A percentile compares a stretch with the other conserved stretches of the same genome.
Conservation (phyloP, 1,139 yeast species). For the Kodamaea arcana region DNA sequence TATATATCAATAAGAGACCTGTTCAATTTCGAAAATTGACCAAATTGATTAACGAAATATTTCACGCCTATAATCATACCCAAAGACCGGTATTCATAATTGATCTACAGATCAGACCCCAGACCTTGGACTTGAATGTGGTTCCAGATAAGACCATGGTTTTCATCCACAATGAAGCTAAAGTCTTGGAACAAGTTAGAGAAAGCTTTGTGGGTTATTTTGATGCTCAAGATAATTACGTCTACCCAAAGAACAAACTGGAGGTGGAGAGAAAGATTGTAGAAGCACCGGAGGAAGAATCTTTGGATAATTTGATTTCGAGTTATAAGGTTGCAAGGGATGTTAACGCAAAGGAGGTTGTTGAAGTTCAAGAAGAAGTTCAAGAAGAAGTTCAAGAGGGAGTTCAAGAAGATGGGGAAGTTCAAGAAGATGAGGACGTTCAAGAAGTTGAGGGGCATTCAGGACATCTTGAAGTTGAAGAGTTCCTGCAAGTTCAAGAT, state of each 20-base stretch:
- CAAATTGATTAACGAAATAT: slow-evolving; percentile 68
- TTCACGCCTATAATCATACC: slow-evolving; percentile 62
- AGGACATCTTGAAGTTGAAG: slow-evolving; percentile 1
- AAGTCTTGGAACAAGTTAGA: slow-evolving; percentile 50
- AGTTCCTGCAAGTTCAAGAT: neutral
- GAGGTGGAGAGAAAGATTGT: neutral
- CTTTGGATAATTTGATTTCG: neutral
- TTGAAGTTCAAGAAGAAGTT: neutral
- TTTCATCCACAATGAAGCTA: slow-evolving; percentile 61
- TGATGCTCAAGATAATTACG: slow-evolving; percentile 41
- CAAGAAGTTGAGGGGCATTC: neutral
- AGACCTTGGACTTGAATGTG: slow-evolving; percentile 71
- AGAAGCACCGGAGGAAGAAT: neutral
- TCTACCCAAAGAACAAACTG: slow-evolving; percentile 25
- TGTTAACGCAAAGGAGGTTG: neutral
- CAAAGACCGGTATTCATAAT: slow-evolving; percentile 74
- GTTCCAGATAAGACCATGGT: slow-evolving; percentile 86
- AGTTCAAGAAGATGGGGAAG: neutral
- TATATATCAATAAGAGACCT: slow-evolving; percentile 76
- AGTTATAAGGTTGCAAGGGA: neutral
- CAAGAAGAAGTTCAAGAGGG: neutral
- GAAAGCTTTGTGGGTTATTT: slow-evolving; percentile 39
- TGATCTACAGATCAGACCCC: slow-evolving; percentile 51
- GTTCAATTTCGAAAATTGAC: slow-evolving; percentile 52
- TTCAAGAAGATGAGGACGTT: neutral